Evolutionary conservation across 495 filamentous ascomycete species (phyloP), one percentile per base, ranked within the genome.

Genomic region (Xylona heveae): DNA sequence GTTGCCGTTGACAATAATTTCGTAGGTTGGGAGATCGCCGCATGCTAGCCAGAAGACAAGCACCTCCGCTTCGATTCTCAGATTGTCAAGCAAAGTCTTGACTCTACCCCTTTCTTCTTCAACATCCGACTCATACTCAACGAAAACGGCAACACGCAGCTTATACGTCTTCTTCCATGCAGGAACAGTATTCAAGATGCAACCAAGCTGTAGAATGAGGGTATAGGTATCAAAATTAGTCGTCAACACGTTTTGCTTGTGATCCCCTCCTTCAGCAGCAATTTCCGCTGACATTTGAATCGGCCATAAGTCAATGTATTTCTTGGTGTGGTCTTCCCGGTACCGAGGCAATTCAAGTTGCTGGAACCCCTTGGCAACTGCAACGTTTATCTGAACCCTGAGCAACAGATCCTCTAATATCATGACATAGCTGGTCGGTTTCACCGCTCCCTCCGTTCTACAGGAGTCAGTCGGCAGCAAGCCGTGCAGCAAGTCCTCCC

Each of bases 221-320:
- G 80, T 90, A 47, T 90, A 90, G 6, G 79, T 91, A 44, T 91
- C 81, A 49, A 91, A 91, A 41, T 91, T 91, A 1, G 81, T 88
- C 2, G 81, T 91, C 28, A 80, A 45, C 12, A 85, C 63, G 43
- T 72, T 83, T 30, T 62, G 59, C 35, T 65, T 66, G 31, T 53
- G 52, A 39, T 64, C 62, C 2, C 42, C 59, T 38, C 73, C 66
- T 8, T 67, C 70, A 7, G 71, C 60, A 2, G 59, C 54, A 27
- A 88, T 65, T 37, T 82, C 78, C 19, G 81, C 80, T 7, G 78
- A 80, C 67, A 67, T 71, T 44, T 72, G 80, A 37, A 90, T 84
- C 0, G 80, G 80, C 80, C 80, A 91, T 6, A 91, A 55, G 40
- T 91, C 81, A 33, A 91, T 84, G 39, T 70, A 85, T 41, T 72